Conservation (phyloP, 2,329 filamentous ascomycete species). For the Fusarium sp. region DNA sequence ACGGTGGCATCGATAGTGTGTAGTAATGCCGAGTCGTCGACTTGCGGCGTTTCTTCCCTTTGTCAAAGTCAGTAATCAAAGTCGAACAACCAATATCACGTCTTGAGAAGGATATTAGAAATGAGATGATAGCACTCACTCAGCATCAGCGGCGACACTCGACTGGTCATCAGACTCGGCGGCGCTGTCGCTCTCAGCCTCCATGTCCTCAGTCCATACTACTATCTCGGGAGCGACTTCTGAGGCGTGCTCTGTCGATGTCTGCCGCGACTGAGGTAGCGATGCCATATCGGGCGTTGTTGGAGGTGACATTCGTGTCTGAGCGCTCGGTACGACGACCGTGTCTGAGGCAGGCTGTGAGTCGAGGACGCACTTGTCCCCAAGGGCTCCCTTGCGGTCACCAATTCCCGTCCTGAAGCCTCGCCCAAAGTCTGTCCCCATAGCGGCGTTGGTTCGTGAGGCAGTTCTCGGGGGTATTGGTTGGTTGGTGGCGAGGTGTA, state of each 20-base stretch:
- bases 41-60: slow-evolving; percentile 37
- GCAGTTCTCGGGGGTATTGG: slow-evolving; percentile 19
- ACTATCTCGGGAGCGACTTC: slow-evolving; percentile 56
- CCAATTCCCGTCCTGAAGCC: slow-evolving; percentile 33
- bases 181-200: slow-evolving; percentile 34
- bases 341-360: slow-evolving; percentile 42
- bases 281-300: slow-evolving; percentile 37
- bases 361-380: slow-evolving; percentile 34
- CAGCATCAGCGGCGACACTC: slow-evolving; percentile 32
- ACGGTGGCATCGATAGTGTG: slow-evolving; percentile 36
- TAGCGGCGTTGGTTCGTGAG: slow-evolving; percentile 34
- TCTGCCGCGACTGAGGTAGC: slow-evolving; percentile 46
- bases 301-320: slow-evolving; percentile 45
- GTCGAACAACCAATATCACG: background rate
- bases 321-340: slow-evolving; percentile 34
- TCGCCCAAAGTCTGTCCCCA: slow-evolving; percentile 40
- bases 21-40: slow-evolving; percentile 26
- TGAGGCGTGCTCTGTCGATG: slow-evolving; percentile 46
- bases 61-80: slow-evolving; percentile 15
- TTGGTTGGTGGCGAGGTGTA: slow-evolving; percentile 28
- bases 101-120: background rate
- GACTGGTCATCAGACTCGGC: slow-evolving; percentile 39
- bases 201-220: slow-evolving; percentile 57
- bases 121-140: slow-evolving; percentile 41
- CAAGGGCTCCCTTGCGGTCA: slow-evolving; percentile 37